A percentile compares a stretch with the other conserved stretches of the same genome.
These are phyloP conservation scores for Colletotrichum brevisporum DNA, from an alignment of 2,329 filamentous ascomycete genomes.

Conservation along the genomic window DNA sequence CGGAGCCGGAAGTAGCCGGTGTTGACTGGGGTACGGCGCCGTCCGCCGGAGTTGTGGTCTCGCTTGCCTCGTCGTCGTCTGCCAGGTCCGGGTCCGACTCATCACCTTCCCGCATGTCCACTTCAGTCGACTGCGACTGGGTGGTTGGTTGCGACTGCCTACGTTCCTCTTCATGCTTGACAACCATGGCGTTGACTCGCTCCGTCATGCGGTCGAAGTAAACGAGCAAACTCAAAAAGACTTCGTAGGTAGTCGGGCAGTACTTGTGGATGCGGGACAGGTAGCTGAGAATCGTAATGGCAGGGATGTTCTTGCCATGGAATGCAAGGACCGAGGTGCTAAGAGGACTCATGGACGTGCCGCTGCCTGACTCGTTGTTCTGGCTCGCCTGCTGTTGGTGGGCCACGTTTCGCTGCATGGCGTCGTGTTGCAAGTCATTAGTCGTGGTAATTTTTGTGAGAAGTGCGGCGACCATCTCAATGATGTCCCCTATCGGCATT, in stretches of 20 bases:
- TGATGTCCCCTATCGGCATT: conserved; percentile 97
- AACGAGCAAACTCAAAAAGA: conserved; percentile 93
- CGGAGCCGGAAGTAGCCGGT: conserved; percentile 48
- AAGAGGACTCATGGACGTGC: conserved; percentile 74
- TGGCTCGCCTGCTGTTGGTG: conserved; percentile 69
- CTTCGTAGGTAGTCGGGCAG: conserved; percentile 97
- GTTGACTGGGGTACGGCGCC: conserved; percentile 18
- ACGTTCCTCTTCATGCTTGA: conserved; percentile 73
- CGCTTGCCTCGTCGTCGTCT: conserved; percentile 56
- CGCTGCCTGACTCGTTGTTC: conserved; percentile 57
- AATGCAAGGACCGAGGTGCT: conserved; percentile 87
- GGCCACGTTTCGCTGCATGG: conserved; percentile 80
- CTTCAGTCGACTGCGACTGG: conserved; percentile 45
- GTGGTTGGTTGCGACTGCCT: conserved; percentile 50
- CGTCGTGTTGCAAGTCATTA: conserved; percentile 94
- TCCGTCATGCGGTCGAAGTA: conserved; percentile 99
- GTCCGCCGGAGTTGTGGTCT: conserved; percentile 44
- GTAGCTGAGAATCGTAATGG: conserved; percentile 97
- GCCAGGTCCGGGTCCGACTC: conserved; percentile 66
- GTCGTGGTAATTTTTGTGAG: conserved; percentile 97
- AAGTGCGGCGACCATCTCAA: conserved; percentile 98
- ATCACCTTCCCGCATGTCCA: conserved; percentile 53
- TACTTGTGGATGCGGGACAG: conserved; percentile 98
- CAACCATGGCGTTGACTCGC: conserved; percentile 86
- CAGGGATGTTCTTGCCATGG: conserved; percentile 97